Evolutionary conservation across 2,329 filamentous ascomycete species (phyloP).

Genomic region (Pseudogymnoascus sp.): DNA sequence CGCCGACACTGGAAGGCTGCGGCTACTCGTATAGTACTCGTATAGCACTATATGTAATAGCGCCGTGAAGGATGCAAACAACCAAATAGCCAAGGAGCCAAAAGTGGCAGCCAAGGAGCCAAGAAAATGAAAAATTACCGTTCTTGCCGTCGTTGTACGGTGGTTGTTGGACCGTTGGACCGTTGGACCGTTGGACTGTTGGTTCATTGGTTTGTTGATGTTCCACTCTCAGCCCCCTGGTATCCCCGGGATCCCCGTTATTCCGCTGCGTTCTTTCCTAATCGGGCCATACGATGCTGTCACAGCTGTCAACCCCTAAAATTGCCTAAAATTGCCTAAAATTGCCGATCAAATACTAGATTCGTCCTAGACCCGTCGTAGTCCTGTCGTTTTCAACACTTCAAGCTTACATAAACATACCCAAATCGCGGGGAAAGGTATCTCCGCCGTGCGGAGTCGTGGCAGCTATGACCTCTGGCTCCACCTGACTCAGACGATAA

Average conservation of each 20-base stretch:
- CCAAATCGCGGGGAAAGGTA: not conserved
- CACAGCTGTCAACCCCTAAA: not conserved
- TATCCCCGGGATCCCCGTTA: not conserved
- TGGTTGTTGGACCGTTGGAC: too few relatives aligned
- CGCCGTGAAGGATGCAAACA: not conserved
- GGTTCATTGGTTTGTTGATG: not conserved
- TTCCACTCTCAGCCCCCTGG: not conserved
- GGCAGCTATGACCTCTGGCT: not conserved
- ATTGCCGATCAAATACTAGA: not conserved
- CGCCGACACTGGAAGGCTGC: not conserved
- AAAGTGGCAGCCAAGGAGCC: not conserved
- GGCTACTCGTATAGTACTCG: too few relatives aligned
- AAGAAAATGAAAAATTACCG: not conserved
- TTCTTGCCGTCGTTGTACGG: not conserved
- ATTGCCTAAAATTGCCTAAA: not conserved
- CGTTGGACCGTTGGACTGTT: too few relatives aligned
- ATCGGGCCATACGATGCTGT: not conserved
- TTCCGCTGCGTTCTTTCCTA: not conserved
- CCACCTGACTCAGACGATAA: conserved; percentile 6
- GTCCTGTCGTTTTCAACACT: too few relatives aligned
- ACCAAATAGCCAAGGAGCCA: not conserved
- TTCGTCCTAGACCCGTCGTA: too few relatives aligned
- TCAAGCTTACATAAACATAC: not conserved
- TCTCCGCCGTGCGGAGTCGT: not conserved
- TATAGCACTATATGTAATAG: too few relatives aligned